Evolutionary conservation across 768 basidiomycete species (phyloP), one percentile per base, ranked within the genome.

Genomic region (Polyporus arcularius): DNA sequence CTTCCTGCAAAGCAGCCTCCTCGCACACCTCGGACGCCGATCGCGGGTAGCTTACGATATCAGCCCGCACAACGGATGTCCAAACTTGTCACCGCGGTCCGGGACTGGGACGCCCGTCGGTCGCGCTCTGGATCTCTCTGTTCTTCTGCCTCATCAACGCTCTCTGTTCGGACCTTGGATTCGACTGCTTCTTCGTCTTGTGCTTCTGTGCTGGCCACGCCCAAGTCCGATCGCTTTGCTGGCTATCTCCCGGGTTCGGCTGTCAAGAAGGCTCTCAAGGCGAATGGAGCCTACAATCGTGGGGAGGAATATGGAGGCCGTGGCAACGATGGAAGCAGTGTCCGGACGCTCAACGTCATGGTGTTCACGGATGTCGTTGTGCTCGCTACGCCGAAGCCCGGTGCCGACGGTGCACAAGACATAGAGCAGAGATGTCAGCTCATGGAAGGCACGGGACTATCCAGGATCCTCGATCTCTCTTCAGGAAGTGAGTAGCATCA

Each of bases 291-390:
- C 15, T 65, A 66, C 39, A 51, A 57, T 8, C 10, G 53, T 16
- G 18, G n/a, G 58, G 15, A 45, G 6, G 16, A 53, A 30, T 9
- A 47, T 3, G 11, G 15, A 18, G 11, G 40, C 39, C 12, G 26
- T 4, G 46, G 21, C 49, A 8, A 18, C 8, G 14, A 3, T 26
- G 21, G 21, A 21, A 42, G 47, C n/a, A 46, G 12, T 48, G 46
- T 6, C n/a, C 51, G 39, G 30, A 30, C 43, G 3, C 66, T 78
- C 9, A 76, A 78, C 50, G 75, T 71, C 15, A 77, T 84, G 57
- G 80, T 90, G 14, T 91, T 93, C 72, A 83, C 83, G 16, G 91
- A 94, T 70, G 58, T 93, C 35, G 70, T 90, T 50, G 65, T 93
- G n/a, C 70, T 92, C 31, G 81, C 84, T 16, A 74, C 74, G 26